These are phyloP conservation scores for Tillandsia leiboldiana DNA, from an alignment of 176 grass and related monocot species.

Conservation along the genomic window DNA sequence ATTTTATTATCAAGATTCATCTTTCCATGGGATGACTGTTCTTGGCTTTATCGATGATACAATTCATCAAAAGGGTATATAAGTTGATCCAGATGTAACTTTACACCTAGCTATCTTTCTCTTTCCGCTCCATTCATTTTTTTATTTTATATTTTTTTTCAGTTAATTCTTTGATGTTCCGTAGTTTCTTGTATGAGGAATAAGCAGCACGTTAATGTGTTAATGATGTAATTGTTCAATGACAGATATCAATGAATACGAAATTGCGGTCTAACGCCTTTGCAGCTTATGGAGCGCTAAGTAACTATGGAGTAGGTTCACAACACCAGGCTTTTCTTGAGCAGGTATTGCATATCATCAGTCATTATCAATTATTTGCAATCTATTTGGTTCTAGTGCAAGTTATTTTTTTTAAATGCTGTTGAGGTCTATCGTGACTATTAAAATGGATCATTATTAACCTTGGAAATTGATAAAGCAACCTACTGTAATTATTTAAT, in stretches of 20 bases:
- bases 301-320: conserved; percentile 65
- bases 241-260: conserved; percentile 80
- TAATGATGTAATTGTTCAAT: conserved; percentile 11
- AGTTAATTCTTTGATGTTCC: neutral
- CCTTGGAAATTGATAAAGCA: too few species aligned
- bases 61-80: neutral
- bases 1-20: too few species aligned
- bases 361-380: conserved; percentile 15
- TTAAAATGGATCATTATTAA: too few species aligned
- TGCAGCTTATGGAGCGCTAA: conserved; percentile 94
- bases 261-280: conserved; percentile 97
- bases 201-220: neutral
- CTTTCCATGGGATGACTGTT: neutral
- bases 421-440: too few species aligned
- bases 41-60: neutral
- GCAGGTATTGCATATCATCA: conserved; percentile 43
- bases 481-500: too few species aligned
- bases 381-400: neutral
- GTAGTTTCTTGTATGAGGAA: neutral
- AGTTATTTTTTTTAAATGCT: neutral
- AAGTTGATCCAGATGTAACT: too few species aligned
- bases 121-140: neutral
- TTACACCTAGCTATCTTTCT: neutral
- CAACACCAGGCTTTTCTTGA: conserved; percentile 91
- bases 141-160: conserved; percentile 5